Evolutionary conservation across 2,329 filamentous ascomycete genomes (phyloP).

Genomic region (Cyphellophora attinorum): DNA sequence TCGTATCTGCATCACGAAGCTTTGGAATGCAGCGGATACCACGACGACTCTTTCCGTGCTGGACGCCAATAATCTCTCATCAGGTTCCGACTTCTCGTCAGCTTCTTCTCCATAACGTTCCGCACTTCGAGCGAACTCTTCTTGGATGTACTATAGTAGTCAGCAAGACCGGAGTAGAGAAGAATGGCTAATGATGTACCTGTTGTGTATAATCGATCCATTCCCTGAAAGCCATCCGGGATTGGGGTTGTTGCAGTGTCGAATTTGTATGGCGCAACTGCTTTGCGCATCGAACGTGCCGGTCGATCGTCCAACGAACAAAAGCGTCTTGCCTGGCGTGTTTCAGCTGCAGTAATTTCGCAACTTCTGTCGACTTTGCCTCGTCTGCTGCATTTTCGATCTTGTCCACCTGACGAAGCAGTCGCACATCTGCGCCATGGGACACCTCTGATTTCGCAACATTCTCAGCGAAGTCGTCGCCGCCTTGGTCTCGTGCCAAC

Average conservation of each 20-base stretch:
- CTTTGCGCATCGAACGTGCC: conserved; percentile 9
- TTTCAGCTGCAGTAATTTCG: conserved; percentile 8
- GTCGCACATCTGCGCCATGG: conserved; percentile 8
- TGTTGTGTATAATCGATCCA: conserved; percentile 1
- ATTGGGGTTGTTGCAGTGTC: conserved; percentile 1
- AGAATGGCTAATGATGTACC: conserved; percentile 1
- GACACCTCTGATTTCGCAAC: conserved; percentile 5
- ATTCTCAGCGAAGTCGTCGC: conserved; percentile 8
- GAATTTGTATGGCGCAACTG: neutral
- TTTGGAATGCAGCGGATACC: conserved; percentile 6
- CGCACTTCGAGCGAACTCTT: too few relatives aligned
- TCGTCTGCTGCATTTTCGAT: conserved; percentile 2
- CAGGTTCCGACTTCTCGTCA: conserved; percentile 1
- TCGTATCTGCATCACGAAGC: conserved; percentile 6
- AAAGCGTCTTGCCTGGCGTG: conserved; percentile 9
- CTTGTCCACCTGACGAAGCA: conserved; percentile 6
- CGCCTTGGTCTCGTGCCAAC: conserved; percentile 5
- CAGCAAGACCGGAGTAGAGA: too few relatives aligned
- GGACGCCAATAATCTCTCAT: conserved; percentile 4
- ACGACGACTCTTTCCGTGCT: conserved; percentile 7
- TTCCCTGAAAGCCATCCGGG: neutral
- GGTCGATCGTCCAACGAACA: conserved; percentile 10
- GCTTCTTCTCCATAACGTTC: conserved; percentile 1
- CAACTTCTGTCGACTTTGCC: conserved; percentile 2
- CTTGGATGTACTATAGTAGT: too few relatives aligned